Conservation (phyloP, 2,329 filamentous ascomycete species). For the Cladorrhinum sp. region DNA sequence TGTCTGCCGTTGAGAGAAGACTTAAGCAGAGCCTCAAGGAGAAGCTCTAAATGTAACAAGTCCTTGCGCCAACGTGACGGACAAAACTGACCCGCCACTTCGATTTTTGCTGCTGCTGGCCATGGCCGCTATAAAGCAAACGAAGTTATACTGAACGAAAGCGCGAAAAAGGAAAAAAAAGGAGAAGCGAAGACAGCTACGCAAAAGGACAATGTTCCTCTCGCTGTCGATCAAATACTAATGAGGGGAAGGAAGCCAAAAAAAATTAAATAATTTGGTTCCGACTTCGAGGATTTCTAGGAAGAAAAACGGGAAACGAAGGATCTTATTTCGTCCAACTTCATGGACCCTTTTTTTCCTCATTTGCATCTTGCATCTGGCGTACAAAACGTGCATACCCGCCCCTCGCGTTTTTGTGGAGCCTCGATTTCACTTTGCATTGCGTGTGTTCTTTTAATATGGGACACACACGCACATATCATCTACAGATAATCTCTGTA, state of each 20-base stretch:
- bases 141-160: not conserved
- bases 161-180: not conserved
- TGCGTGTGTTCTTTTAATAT: not conserved
- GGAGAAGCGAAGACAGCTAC: not conserved
- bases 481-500: not conserved
- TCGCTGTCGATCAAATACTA: not conserved
- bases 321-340: not conserved
- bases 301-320: not conserved
- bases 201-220: not conserved
- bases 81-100: not conserved
- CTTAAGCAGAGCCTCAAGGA: conserved; percentile 77
- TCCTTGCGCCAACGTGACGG: not conserved
- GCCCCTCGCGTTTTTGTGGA: not conserved
- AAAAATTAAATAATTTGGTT: not conserved
- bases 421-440: not conserved
- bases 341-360: not conserved
- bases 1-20: conserved; percentile 86
- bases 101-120: not conserved
- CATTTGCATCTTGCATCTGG: not conserved
- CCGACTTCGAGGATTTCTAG: not conserved
- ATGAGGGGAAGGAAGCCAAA: not conserved
- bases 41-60: conserved; percentile 62
- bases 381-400: not conserved
- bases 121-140: not conserved
- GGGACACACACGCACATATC: not conserved